Evolutionary conservation across 148 eudicot species (phyloP).

Genomic region (Diospyros kaki): DNA sequence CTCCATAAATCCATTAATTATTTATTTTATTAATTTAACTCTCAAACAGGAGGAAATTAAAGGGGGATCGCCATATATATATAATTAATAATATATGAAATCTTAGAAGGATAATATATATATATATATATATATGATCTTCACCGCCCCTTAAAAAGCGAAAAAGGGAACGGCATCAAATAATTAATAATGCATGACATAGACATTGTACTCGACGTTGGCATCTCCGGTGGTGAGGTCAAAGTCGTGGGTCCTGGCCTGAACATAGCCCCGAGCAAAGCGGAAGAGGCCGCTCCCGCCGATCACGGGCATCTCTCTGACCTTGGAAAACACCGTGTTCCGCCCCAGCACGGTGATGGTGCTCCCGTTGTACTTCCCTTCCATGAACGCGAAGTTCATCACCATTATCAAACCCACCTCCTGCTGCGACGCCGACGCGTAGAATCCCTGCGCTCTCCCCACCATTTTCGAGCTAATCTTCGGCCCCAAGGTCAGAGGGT

Average conservation of each 20-base stretch:
- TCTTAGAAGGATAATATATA: too few relatives aligned
- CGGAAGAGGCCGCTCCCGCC: constrained; percentile 41
- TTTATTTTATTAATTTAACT: too few relatives aligned
- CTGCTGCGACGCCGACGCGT: constrained; percentile 23
- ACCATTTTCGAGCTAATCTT: constrained; percentile 19
- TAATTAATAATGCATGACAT: constrained; percentile 32
- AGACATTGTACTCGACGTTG: constrained; percentile 30
- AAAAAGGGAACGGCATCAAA: too few relatives aligned
- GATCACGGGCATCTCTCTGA: constrained; percentile 40
- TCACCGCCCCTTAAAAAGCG: too few relatives aligned
- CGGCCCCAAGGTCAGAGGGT: constrained; percentile 33
- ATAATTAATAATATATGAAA: too few relatives aligned
- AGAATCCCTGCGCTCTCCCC: constrained; percentile 43
- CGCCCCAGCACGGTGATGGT: constrained; percentile 30
- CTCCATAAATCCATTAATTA: too few relatives aligned
- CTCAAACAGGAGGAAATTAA: too few relatives aligned
- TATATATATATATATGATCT: too few relatives aligned
- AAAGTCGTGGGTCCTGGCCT: constrained; percentile 17
- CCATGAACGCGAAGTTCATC: constrained; percentile 32
- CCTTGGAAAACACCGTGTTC: constrained; percentile 21
- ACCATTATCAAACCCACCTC: constrained; percentile 34
- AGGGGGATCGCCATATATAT: too few relatives aligned
- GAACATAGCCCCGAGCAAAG: constrained; percentile 40
- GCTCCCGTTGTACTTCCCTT: constrained; percentile 45
- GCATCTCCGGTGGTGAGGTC: constrained; percentile 28